These are phyloP conservation scores for Gossypium sturtianum DNA, from an alignment of 345 rosid species.

Conservation along the genomic window DNA sequence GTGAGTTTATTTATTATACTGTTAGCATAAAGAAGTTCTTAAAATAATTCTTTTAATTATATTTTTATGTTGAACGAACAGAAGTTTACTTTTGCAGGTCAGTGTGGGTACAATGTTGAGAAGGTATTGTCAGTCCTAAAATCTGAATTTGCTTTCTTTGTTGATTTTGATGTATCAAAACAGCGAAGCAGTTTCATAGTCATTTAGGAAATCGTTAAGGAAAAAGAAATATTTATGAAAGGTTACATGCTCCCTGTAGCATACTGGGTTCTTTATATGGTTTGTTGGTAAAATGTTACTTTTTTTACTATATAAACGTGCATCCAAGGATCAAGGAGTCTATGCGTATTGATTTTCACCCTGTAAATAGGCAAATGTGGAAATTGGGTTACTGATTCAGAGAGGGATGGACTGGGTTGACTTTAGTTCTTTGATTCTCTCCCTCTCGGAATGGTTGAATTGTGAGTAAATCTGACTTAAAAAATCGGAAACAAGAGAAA, in stretches of 20 bases:
- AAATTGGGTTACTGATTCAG: background rate
- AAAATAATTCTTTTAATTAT: background rate
- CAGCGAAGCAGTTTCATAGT: background rate
- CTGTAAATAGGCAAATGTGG: background rate
- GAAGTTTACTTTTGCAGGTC: constrained; percentile 51
- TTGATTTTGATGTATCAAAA: background rate
- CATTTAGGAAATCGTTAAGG: background rate
- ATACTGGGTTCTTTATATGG: background rate
- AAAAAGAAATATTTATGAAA: background rate
- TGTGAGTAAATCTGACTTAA: background rate
- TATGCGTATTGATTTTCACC: background rate
- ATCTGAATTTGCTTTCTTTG: constrained; percentile 3
- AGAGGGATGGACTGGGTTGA: background rate
- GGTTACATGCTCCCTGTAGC: background rate
- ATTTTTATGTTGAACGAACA: constrained; percentile 4
- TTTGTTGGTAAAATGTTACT: background rate
- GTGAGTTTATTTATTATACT: constrained; percentile 37
- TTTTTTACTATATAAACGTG: background rate
- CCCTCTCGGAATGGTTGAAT: background rate
- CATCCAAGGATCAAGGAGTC: background rate
- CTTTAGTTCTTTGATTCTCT: background rate
- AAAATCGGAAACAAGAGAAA: background rate
- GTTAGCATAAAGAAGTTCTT: background rate
- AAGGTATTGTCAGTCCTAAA: constrained; percentile 45
- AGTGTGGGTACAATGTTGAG: constrained; percentile 64